Evolutionary conservation across 768 basidiomycete genomes (phyloP).

Genomic region (Leccinellum luteum): DNA sequence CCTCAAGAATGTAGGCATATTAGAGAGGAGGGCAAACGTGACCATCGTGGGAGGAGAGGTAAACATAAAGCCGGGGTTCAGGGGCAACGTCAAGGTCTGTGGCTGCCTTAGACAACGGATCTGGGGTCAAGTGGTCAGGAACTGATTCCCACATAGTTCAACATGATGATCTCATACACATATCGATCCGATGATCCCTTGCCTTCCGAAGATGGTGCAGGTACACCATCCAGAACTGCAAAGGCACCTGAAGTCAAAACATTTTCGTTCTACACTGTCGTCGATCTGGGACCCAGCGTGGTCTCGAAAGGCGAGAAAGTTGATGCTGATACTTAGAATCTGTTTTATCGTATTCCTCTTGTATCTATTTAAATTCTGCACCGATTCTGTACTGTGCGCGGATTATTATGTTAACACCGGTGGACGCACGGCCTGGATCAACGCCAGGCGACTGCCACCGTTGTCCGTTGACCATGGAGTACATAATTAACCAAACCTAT

Average conservation of each 20-base stretch:
- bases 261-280: constrained; percentile 85
- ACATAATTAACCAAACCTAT: neutral
- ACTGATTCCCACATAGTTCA: constrained; percentile 59
- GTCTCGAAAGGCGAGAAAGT: constrained; percentile 53
- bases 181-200: constrained; percentile 88
- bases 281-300: constrained; percentile 73
- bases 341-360: neutral
- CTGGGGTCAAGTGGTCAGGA: neutral
- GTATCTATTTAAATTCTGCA: neutral
- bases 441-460: neutral
- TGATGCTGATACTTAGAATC: constrained; percentile 18
- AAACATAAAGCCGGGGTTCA: constrained; percentile 75
- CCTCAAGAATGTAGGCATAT: constrained; percentile 66
- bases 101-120: neutral
- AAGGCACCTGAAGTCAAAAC: constrained; percentile 75
- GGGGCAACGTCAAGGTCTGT: constrained; percentile 75
- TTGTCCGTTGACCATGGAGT: neutral
- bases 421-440: neutral
- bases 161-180: constrained; percentile 91
- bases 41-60: constrained; percentile 90
- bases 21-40: constrained; percentile 88
- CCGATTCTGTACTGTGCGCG: neutral
- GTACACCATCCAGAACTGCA: constrained; percentile 41
- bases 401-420: neutral
- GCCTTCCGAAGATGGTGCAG: constrained; percentile 59